Conservation (phyloP, 805 yeast species). For the Monosporozyma yasuniensis region DNA sequence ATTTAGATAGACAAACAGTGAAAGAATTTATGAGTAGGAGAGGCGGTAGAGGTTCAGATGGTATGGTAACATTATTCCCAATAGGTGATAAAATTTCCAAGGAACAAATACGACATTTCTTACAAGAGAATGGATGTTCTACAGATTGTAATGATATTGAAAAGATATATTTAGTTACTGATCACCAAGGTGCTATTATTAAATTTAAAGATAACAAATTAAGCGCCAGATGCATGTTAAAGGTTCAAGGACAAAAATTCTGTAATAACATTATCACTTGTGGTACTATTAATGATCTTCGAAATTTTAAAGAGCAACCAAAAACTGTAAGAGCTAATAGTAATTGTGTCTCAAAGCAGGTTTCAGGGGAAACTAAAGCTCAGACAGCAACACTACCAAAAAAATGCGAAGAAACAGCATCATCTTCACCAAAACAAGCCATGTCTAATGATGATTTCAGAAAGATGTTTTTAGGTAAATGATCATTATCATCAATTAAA, state of each 20-base stretch:
- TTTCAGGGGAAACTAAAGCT: background rate
- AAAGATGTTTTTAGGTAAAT: slow-evolving; percentile 26
- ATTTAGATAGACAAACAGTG: slow-evolving; percentile 26
- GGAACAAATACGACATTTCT: slow-evolving; percentile 13
- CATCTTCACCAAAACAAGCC: background rate
- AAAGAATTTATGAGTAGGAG: slow-evolving; percentile 24
- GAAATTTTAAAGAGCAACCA: slow-evolving; percentile 2
- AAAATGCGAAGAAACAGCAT: background rate
- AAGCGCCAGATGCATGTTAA: slow-evolving; percentile 46
- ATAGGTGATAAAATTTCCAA: slow-evolving; percentile 22
- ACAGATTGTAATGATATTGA: slow-evolving; percentile 22
- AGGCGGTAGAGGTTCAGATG: slow-evolving; percentile 6
- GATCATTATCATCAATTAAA: background rate
- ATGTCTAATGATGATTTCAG: slow-evolving; percentile 35
- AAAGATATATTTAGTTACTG: slow-evolving; percentile 39
- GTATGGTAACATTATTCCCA: slow-evolving; percentile 22
- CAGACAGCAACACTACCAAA: background rate
- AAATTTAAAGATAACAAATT: slow-evolving; percentile 35
- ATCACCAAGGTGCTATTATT: slow-evolving; percentile 40
- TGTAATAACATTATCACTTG: slow-evolving; percentile 30
- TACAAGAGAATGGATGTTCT: slow-evolving; percentile 9
- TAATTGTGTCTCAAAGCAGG: no score
- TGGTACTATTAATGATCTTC: slow-evolving; percentile 30
- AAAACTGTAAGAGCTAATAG: background rate
- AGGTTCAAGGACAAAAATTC: slow-evolving; percentile 33